Evolutionary conservation across 805 yeast genomes (phyloP).

Genomic region (Saitoella complicata): DNA sequence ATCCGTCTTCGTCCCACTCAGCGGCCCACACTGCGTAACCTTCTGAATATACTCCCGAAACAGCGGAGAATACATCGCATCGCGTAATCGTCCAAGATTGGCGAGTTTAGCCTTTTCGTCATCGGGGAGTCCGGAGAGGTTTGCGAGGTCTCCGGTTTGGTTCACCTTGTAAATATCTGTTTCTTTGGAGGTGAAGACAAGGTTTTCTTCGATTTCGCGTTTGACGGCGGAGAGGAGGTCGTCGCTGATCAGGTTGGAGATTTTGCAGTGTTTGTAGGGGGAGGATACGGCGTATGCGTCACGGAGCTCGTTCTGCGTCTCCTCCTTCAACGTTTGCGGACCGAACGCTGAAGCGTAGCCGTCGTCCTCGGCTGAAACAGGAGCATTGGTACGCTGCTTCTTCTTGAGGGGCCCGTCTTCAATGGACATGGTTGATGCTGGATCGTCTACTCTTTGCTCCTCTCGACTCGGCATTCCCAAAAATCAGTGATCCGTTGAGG

Average conservation of each 20-base stretch:
- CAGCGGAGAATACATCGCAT: slow-evolving; percentile 72
- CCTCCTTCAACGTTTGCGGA: neutral
- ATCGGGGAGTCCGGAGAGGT: slow-evolving; percentile 68
- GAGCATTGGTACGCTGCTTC: too few species aligned
- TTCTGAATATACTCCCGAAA: slow-evolving; percentile 64
- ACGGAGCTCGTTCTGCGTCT: slow-evolving; percentile 3
- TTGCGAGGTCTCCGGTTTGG: slow-evolving; percentile 81
- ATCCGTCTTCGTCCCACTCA: slow-evolving; percentile 83
- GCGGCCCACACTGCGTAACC: slow-evolving; percentile 74
- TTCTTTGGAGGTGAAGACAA: slow-evolving; percentile 87
- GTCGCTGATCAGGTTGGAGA: slow-evolving; percentile 57
- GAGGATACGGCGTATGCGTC: slow-evolving; percentile 31
- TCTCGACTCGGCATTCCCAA: too few species aligned
- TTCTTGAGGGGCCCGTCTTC: too few species aligned
- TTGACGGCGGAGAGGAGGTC: slow-evolving; percentile 63
- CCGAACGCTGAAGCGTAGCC: too few species aligned
- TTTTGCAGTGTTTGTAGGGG: slow-evolving; percentile 87
- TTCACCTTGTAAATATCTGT: slow-evolving; percentile 86
- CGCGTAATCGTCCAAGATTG: slow-evolving; percentile 58
- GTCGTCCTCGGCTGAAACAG: too few species aligned
- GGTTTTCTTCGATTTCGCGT: slow-evolving; percentile 62
- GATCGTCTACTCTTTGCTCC: too few species aligned
- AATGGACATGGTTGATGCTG: too few species aligned
- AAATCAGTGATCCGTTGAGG: too few species aligned
- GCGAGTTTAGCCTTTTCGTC: slow-evolving; percentile 61